Conservation (phyloP, 2,329 filamentous ascomycete genomes). For the Thielaviopsis cerberus region DNA sequence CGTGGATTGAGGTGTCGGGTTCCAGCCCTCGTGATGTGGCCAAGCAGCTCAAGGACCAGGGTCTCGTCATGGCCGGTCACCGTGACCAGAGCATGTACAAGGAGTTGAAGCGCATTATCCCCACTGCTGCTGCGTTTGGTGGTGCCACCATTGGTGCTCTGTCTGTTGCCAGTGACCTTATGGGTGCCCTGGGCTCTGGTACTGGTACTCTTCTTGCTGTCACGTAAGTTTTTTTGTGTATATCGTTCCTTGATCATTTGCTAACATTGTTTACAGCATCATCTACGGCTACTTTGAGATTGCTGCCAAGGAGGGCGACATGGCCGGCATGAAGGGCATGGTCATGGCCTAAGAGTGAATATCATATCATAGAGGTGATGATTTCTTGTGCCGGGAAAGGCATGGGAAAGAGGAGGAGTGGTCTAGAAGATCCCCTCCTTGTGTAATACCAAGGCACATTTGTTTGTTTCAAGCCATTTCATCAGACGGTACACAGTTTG, state of each 20-base stretch:
- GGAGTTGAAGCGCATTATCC: slow-evolving; percentile 98
- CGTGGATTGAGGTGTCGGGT: slow-evolving; percentile 98
- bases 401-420: slow-evolving; percentile 1
- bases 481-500: not conserved
- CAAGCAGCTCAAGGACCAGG: slow-evolving; percentile 99
- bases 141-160: slow-evolving; percentile 97
- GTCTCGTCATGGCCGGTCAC: slow-evolving; percentile 97
- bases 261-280: slow-evolving; percentile 42
- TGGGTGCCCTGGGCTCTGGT: slow-evolving; percentile 87
- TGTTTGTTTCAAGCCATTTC: slow-evolving; percentile 7
- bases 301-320: slow-evolving; percentile 92
- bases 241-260: slow-evolving; percentile 1
- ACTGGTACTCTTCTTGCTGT: slow-evolving; percentile 97
- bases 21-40: slow-evolving; percentile 94
- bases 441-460: slow-evolving; percentile 9
- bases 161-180: slow-evolving; percentile 83
- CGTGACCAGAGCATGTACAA: slow-evolving; percentile 99
- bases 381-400: not conserved
- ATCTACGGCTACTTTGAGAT: slow-evolving; percentile 99
- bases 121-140: slow-evolving; percentile 91
- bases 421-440: slow-evolving; percentile 9
- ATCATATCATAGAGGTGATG: not conserved
- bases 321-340: slow-evolving; percentile 62
- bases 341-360: slow-evolving; percentile 41
- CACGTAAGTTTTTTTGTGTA: slow-evolving; percentile 49